Evolutionary conservation across 768 basidiomycete genomes (phyloP).

Genomic region (Mycena kentingensis): DNA sequence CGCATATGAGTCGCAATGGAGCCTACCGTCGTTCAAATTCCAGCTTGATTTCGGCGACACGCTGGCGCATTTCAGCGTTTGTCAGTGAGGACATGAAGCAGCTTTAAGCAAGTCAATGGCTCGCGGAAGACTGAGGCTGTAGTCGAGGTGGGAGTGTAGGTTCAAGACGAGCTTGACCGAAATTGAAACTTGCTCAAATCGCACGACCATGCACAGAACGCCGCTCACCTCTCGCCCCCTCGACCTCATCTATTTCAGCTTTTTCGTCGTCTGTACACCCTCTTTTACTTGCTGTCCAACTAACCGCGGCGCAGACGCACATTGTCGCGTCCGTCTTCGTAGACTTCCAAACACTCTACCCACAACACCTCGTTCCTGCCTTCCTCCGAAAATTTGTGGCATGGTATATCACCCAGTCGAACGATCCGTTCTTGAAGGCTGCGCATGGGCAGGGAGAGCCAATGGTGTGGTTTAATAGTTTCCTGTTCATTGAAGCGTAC

Average conservation of each 20-base stretch:
- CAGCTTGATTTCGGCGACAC: too few species aligned
- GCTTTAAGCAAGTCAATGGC: too few species aligned
- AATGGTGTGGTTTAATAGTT: conserved; percentile 66
- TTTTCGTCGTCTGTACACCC: conserved; percentile 57
- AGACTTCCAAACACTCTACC: conserved; percentile 72
- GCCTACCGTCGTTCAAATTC: too few species aligned
- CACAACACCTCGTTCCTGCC: conserved; percentile 49
- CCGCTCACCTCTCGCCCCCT: conserved; percentile 59
- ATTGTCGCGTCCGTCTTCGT: conserved; percentile 67
- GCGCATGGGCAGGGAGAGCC: conserved; percentile 35
- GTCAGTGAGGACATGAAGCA: too few species aligned
- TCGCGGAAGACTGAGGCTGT: too few species aligned
- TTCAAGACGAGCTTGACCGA: too few species aligned
- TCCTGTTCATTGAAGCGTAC: conserved; percentile 63
- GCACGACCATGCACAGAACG: too few species aligned
- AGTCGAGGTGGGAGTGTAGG: too few species aligned
- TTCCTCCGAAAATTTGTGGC: conserved; percentile 45
- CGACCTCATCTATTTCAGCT: conserved; percentile 69
- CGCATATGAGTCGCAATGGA: too few species aligned
- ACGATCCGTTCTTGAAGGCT: conserved; percentile 65
- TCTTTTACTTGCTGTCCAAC: neutral
- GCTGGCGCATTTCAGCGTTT: too few species aligned
- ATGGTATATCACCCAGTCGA: conserved; percentile 58
- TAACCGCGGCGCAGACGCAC: conserved; percentile 46
- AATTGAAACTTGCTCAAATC: too few species aligned